Evolutionary conservation across 345 rosid species (phyloP), one percentile per base, ranked within the genome.

Genomic region (Corymbia maculata): DNA sequence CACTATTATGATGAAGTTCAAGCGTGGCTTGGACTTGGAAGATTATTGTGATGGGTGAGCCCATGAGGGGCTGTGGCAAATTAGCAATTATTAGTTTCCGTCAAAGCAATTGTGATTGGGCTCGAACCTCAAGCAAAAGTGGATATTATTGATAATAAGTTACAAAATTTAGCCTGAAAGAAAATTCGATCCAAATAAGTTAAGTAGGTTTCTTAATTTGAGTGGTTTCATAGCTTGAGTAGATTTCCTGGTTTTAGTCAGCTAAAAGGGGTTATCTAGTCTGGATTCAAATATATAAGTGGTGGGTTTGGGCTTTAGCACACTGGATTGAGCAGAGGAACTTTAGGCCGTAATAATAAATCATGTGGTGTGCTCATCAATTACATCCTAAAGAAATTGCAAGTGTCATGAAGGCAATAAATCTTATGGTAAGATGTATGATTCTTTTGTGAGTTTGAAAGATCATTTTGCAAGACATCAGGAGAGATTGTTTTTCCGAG

Each of bases 101-200:
- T 55, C 28, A 22, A 22, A 28, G 61, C 0, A 0, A 55, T 22
- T 55, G 12, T 9, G 5, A 55, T 55, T 55, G 21, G 28, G 0
- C 61, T 55, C 0, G 7, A 55, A 55, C 2, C 61, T 55, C 1
- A 0, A 55, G 61, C 61, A 21, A 55, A 55, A 55, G 61, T 55
- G 61, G 26, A 55, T 5, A 55, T 55, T 55, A 26, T 55, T 55
- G 11, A 55, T 26, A 55, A 55, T 19, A 55, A 55, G 61, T 21
- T 55, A 21, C 61, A 55, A 55, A 55, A 3, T 21, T 55, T 8
- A 55, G 61, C 28, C 22, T 55, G 26, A 8, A 55, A 55, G 61
- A 55, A 55, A 55, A 55, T 55, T 3, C 12, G 1, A 55, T 55
- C 59, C 59, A 55, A 21, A 10, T 55, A 55, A 7, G 26, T 55